Percentiles rank a stretch among this genome's conserved stretches.
phyloP scores from a whole-genome alignment of 202 grass and related monocot genomes.

The Zoysia matrella region DNA sequence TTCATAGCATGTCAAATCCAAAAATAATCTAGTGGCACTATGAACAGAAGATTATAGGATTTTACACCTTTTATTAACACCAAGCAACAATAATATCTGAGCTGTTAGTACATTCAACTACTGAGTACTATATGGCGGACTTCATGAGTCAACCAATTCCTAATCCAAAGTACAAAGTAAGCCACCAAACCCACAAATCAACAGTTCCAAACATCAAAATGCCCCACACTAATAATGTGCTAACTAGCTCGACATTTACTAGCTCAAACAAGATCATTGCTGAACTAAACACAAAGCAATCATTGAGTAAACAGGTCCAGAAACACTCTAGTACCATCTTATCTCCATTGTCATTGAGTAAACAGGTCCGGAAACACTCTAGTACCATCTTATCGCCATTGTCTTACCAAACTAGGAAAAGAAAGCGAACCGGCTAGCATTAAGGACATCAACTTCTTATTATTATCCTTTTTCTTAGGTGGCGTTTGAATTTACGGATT shows the following conservation, averaged over 20 bases:
- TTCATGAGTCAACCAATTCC: conserved; percentile 6
- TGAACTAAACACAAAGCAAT: conserved; percentile 18
- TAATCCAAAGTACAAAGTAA: conserved; percentile 24
- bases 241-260: not conserved
- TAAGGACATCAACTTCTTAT: conserved; percentile 27
- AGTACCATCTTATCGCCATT: no score
- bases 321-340: not conserved
- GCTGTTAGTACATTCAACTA: not conserved
- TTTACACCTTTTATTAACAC: not conserved
- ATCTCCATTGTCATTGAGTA: not conserved
- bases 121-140: not conserved
- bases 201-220: conserved; percentile 44
- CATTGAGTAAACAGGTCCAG: not conserved
- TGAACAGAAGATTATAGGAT: not conserved
- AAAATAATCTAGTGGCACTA: not conserved
- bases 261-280: conserved; percentile 8
- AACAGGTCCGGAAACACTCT: no score
- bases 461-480: not conserved
- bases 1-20: not conserved
- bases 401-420: not conserved
- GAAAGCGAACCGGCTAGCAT: not conserved
- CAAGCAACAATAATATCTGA: not conserved
- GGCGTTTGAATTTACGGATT: no score
- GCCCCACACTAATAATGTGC: not conserved
- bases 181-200: conserved; percentile 34